Percentiles rank a stretch among this genome's conserved stretches.
Evolutionary conservation across 129 eudicot genomes (phyloP).

Genomic region (Flaveria linearis): DNA sequence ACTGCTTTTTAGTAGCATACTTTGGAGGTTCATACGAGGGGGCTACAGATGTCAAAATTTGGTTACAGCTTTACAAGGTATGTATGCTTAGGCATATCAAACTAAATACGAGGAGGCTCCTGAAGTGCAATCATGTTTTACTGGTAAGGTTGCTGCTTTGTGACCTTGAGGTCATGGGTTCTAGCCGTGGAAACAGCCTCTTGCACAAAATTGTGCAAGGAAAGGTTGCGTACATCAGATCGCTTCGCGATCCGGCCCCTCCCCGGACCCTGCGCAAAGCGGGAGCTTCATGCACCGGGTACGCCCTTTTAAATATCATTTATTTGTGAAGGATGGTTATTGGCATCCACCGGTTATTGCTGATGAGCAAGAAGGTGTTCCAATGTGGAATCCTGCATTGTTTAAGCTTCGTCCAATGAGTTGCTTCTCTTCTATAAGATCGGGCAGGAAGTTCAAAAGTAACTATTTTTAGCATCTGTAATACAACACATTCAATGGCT

Average conservation of each 20-base stretch:
- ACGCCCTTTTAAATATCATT: neutral
- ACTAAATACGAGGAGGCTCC: neutral
- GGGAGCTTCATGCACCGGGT: too few relatives aligned
- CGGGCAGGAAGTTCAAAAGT: conserved; percentile 90
- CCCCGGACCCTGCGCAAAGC: too few relatives aligned
- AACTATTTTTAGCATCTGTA: neutral
- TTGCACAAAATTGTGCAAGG: too few relatives aligned
- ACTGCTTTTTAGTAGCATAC: conserved; percentile 79
- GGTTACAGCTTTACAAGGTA: conserved; percentile 87
- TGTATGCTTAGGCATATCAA: neutral
- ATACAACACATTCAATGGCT: neutral
- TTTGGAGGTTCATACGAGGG: conserved; percentile 93
- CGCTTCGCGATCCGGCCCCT: too few relatives aligned
- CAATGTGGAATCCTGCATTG: conserved; percentile 97
- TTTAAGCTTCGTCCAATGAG: conserved; percentile 78
- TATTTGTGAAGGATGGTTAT: conserved; percentile 59
- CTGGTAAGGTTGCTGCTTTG: too few relatives aligned
- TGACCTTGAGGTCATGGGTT: too few relatives aligned
- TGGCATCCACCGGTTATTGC: conserved; percentile 76
- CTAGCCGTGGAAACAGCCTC: too few relatives aligned
- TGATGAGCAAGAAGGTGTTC: conserved; percentile 67
- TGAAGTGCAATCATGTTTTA: neutral
- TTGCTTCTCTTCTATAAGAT: conserved; percentile 83
- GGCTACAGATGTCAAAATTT: conserved; percentile 87
- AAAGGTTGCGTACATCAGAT: too few relatives aligned